phyloP scores from a whole-genome alignment of 164 flowering plant species.

The Brasenia schreberi region DNA sequence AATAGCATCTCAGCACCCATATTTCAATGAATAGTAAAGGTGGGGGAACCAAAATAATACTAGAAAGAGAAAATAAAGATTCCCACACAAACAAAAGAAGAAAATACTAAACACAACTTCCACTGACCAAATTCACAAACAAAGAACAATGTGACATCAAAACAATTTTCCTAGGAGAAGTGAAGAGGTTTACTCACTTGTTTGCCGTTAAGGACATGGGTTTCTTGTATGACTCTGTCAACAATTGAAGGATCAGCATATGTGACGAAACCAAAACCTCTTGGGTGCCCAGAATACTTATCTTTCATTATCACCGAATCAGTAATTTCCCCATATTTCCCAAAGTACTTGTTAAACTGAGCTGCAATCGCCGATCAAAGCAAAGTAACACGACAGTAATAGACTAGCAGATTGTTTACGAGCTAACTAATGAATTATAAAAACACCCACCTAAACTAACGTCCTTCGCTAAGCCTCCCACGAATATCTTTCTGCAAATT shows the following conservation, averaged over 20 bases:
- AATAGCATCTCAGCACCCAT: no score
- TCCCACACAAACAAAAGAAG: no score
- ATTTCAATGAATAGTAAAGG: no score
- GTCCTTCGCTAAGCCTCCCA: constrained; percentile 78
- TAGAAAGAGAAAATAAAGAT: no score
- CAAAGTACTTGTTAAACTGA: constrained; percentile 65
- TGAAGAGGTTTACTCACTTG: constrained; percentile 29
- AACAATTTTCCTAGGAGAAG: neutral
- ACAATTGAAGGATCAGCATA: constrained; percentile 90
- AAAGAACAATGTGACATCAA: no score
- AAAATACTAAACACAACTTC: neutral
- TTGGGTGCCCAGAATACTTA: constrained; percentile 54
- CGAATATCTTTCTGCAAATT: constrained; percentile 67
- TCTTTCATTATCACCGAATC: constrained; percentile 96
- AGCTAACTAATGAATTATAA: neutral
- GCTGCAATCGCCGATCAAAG: constrained; percentile 13
- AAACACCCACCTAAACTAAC: constrained; percentile 34
- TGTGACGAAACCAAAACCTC: constrained; percentile 94
- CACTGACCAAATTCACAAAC: neutral
- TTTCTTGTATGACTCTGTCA: constrained; percentile 70
- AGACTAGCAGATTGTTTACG: neutral
- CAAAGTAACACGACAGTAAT: neutral
- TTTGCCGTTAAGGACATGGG: constrained; percentile 68
- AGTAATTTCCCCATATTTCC: constrained; percentile 71
- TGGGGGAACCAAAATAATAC: no score